phyloP scores from a whole-genome alignment of 1,139 yeast species.

The Blastobotrys elegans region DNA sequence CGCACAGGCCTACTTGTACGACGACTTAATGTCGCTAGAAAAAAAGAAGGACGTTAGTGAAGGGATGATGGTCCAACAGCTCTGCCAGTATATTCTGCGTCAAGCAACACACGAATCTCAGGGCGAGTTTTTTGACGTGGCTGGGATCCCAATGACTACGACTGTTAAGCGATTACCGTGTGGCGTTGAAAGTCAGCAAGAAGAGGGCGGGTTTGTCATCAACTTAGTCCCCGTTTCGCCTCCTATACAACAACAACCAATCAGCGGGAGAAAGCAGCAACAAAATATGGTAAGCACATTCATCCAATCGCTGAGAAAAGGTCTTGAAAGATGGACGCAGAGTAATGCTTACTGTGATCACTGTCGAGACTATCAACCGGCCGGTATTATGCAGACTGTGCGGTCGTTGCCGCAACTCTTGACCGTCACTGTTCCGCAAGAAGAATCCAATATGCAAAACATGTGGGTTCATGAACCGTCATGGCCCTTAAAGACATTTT shows the following conservation, averaged over 20 bases:
- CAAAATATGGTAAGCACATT: constrained; percentile 3
- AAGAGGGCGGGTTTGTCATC: constrained; percentile 2
- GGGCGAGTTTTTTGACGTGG: constrained; percentile 3
- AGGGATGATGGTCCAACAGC: constrained; percentile 46
- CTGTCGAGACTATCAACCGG: constrained; percentile 47
- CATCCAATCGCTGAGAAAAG: constrained; percentile 5
- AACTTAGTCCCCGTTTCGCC: constrained; percentile 3
- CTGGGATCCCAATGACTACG: constrained; percentile 15
- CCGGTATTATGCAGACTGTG: constrained; percentile 36
- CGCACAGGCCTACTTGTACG: constrained; percentile 47
- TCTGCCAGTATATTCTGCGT: constrained; percentile 56
- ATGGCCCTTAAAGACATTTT: constrained; percentile 26
- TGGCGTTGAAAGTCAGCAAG: constrained; percentile 17
- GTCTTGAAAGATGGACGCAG: constrained; percentile 43
- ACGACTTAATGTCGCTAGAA: constrained; percentile 31
- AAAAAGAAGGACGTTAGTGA: constrained; percentile 14
- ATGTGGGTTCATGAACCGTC: constrained; percentile 8
- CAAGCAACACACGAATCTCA: constrained; percentile 29
- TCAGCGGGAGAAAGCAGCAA: constrained; percentile 2
- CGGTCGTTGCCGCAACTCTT: constrained; percentile 61
- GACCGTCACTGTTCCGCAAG: constrained; percentile 40
- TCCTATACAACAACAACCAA: neutral
- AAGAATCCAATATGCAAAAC: constrained; percentile 8
- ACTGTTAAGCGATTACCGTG: constrained; percentile 20
- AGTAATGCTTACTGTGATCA: constrained; percentile 48